Percentiles rank a stretch among this genome's conserved stretches.
Evolutionary conservation across 148 eudicot species (phyloP).

Genomic region (Camellia japonica): DNA sequence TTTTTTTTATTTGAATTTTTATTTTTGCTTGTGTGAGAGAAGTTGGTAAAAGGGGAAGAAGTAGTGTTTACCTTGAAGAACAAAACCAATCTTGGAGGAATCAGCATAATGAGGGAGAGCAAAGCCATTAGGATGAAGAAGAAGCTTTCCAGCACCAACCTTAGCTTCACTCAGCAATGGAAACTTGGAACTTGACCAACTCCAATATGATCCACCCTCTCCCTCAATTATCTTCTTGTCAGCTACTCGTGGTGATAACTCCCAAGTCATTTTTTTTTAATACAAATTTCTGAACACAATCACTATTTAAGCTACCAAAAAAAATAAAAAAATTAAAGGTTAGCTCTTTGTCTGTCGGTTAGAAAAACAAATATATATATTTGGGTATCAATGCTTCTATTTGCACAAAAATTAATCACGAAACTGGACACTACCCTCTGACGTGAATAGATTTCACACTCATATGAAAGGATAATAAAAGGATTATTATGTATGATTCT

Average conservation of each 20-base stretch:
- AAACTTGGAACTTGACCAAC: constrained; percentile 29
- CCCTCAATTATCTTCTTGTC: constrained; percentile 27
- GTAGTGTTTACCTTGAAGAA: constrained; percentile 36
- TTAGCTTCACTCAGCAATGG: constrained; percentile 26
- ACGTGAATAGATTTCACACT: too few species aligned
- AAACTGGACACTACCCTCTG: too few species aligned
- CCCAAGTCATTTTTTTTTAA: neutral
- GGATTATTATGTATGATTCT: too few species aligned
- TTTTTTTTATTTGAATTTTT: neutral
- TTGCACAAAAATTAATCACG: too few species aligned
- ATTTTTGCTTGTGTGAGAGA: neutral
- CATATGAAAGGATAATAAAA: too few species aligned
- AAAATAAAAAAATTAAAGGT: too few species aligned
- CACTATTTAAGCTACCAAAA: neutral
- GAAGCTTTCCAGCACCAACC: constrained; percentile 37
- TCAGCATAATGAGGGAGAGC: constrained; percentile 55
- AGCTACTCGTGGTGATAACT: neutral
- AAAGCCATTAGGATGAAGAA: constrained; percentile 44
- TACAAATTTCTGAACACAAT: neutral
- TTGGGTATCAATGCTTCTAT: too few species aligned
- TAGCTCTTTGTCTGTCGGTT: too few species aligned
- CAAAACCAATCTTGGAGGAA: constrained; percentile 41
- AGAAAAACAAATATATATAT: too few species aligned
- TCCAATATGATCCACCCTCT: constrained; percentile 45
- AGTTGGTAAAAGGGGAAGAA: neutral